Evolutionary conservation across 805 yeast genomes (phyloP), one percentile per base, ranked within the genome.

Genomic region (Cyberlindnera euphorbiae): DNA sequence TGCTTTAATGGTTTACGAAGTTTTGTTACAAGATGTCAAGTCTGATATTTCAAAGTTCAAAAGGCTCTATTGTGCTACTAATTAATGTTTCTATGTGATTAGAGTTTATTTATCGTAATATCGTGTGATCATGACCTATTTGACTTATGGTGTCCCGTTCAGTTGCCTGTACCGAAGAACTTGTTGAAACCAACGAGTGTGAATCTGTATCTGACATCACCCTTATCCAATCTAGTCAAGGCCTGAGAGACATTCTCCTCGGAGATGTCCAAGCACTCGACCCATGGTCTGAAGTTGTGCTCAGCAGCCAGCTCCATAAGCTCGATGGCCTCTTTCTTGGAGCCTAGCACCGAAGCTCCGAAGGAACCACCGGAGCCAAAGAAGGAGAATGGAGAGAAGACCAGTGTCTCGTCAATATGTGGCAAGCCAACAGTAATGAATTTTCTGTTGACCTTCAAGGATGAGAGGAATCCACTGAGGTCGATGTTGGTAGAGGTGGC

Each of bases 341-440:
- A 70, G 29, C 78, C 93, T 56, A 73, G 63, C 39, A 67, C 66
- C 10, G 87, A 77, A 8, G 81, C 67, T 35, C 79, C 82, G 42
- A 76, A 62, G 29, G 69, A 61, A 33, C 71, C 58, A 36, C 77
- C 82, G 42, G 61, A 51, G 15, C 57, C 46, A 46, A 78, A 60
- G 60, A 77, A 75, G 18, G 73, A 59, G 54, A 66, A 63, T 36
- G 83, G 80, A 31, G 66, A 58, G 28, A 75, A 68, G 23, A 47
- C 48, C 36, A 63, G 53, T 26, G 48, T 49, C 42, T 59, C 64
- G 33, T 47, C 59, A 34, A 71, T 66, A 32, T 65, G 70, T 36
- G 90, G 86, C 50, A 81, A 65, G 36, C 90, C 90, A 38, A 79
- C 87, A 26, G 80, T 66, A 36, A 79, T 67, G 55, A 79, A 72